These are phyloP conservation scores for Aspergillus quadrilineatus DNA, from an alignment of 2,329 filamentous ascomycete species.

Conservation along the genomic window DNA sequence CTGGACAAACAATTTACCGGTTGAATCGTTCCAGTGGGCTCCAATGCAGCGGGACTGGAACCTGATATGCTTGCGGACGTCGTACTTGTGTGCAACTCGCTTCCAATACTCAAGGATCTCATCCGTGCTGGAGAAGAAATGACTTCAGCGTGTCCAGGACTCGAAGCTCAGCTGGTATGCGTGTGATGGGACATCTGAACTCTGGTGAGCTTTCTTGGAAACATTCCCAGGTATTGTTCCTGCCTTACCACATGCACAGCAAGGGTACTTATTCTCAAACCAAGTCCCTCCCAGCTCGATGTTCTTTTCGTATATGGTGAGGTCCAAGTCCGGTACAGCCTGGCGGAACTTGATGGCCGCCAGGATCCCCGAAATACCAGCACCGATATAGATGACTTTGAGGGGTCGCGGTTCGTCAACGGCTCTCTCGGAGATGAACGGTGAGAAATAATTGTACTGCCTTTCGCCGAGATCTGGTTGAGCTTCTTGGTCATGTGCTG, in stretches of 20 bases:
- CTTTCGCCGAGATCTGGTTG: not conserved
- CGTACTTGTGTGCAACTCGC: not conserved
- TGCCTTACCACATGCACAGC: slow-evolving; percentile 4
- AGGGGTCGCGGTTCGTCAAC: not conserved
- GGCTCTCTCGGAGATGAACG: not conserved
- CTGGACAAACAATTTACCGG: not conserved
- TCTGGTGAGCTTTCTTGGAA: not conserved
- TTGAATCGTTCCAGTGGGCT: not conserved
- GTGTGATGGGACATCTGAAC: slow-evolving; percentile 6
- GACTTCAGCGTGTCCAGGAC: not conserved
- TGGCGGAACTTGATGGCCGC: slow-evolving; percentile 1
- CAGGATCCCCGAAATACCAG: slow-evolving; percentile 5
- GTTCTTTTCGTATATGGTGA: slow-evolving; percentile 7
- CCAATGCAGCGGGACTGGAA: not conserved
- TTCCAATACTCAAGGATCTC: slow-evolving; percentile 6
- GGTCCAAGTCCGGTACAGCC: not conserved
- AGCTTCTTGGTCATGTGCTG: not conserved
- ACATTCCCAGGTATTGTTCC: not conserved
- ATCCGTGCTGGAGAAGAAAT: not conserved
- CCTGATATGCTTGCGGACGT: not conserved
- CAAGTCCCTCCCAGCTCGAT: slow-evolving; percentile 5
- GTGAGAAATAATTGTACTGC: not conserved
- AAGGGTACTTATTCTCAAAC: slow-evolving; percentile 5
- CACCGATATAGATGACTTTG: slow-evolving; percentile 7
- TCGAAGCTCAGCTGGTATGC: slow-evolving; percentile 1